Percentiles rank a stretch among this genome's conserved stretches.
Evolutionary conservation across 106 monocot genomes (phyloP).

Genomic region (Amphibolis antarctica): DNA sequence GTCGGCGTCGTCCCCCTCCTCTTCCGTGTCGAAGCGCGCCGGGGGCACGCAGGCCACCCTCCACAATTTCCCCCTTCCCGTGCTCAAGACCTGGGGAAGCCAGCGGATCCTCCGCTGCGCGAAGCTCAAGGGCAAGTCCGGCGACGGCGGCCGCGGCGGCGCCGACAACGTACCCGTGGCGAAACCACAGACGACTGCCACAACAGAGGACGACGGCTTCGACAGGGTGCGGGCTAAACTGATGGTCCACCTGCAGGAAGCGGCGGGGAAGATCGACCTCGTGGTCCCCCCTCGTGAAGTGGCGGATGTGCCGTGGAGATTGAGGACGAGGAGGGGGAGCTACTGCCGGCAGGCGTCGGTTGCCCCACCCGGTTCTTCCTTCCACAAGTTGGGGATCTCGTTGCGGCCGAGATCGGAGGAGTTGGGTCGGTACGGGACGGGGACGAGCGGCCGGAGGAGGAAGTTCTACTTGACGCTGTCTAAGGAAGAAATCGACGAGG

Average conservation of each 20-base stretch:
- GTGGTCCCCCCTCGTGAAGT: neutral
- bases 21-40: neutral
- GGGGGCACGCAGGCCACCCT: conserved; percentile 1
- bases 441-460: neutral
- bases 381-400: neutral
- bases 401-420: neutral
- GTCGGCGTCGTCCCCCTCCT: neutral
- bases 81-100: conserved; percentile 38
- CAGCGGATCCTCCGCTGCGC: conserved; percentile 29
- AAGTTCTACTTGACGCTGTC: conserved; percentile 12
- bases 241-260: neutral
- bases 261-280: conserved; percentile 1
- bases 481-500: conserved; percentile 23
- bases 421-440: neutral
- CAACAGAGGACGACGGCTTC: neutral
- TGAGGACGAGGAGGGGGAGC: conserved; percentile 21
- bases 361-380: neutral
- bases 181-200: neutral
- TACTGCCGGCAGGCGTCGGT: neutral
- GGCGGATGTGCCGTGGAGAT: conserved; percentile 30
- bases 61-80: conserved; percentile 27
- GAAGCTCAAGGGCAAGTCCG: conserved; percentile 5
- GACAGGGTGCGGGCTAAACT: conserved; percentile 3
- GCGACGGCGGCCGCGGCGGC: neutral
- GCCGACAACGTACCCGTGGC: neutral